These are phyloP conservation scores for Eucalyptus pauciflora DNA, from an alignment of 345 rosid species.

Conservation along the genomic window DNA sequence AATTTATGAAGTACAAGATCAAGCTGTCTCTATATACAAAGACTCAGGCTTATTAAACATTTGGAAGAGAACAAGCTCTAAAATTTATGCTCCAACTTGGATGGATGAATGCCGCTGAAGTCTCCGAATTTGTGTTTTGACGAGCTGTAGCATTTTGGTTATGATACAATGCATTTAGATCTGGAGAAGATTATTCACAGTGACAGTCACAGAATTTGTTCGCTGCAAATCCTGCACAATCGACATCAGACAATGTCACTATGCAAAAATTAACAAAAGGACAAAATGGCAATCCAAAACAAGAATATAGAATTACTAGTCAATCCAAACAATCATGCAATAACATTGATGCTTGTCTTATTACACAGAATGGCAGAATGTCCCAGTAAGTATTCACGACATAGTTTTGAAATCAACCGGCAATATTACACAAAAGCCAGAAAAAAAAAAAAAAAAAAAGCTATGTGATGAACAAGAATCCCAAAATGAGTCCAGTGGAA, in stretches of 20 bases:
- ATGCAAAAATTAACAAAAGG: neutral
- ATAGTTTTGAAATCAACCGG: neutral
- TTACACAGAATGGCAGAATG: neutral
- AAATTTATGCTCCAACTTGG: neutral
- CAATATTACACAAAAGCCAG: neutral
- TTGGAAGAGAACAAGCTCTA: neutral
- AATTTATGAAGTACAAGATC: neutral
- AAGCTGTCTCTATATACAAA: neutral
- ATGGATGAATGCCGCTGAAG: neutral
- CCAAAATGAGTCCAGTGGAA: neutral
- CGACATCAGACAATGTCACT: neutral
- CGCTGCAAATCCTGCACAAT: slow-evolving; percentile 88
- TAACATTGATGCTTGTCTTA: neutral
- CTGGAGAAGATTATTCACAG: slow-evolving; percentile 98
- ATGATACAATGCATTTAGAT: slow-evolving; percentile 20
- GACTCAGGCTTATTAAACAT: neutral
- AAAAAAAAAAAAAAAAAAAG: neutral
- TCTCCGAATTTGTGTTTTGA: neutral
- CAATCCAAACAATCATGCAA: neutral
- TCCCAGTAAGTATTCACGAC: neutral
- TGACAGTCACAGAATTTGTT: slow-evolving; percentile 80
- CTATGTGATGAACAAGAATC: neutral
- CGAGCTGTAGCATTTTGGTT: neutral
- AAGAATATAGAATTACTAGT: neutral
- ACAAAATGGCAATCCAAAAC: neutral